phyloP scores from a whole-genome alignment of 768 basidiomycete species.

The Candolleomyces aberdarensis region DNA sequence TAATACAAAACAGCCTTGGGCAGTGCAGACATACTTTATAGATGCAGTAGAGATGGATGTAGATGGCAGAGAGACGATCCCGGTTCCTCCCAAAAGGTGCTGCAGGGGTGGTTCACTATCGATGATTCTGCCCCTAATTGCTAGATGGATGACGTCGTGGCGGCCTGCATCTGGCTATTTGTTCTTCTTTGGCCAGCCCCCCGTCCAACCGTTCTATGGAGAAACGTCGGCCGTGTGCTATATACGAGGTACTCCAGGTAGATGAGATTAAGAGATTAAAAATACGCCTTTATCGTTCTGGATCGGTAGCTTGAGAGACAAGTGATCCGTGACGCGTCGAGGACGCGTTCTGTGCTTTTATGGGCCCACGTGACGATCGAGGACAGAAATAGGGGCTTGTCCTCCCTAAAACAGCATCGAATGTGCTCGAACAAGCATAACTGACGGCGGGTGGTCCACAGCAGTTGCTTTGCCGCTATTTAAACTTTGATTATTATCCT shows the following conservation, averaged over 20 bases:
- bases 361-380: slow-evolving; percentile 15
- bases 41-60: neutral
- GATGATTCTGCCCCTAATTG: neutral
- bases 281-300: neutral
- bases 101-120: neutral
- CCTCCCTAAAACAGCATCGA: slow-evolving; percentile 22
- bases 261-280: neutral
- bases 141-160: no score
- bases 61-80: slow-evolving; percentile 13
- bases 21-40: slow-evolving; percentile 25
- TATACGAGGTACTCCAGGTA: neutral
- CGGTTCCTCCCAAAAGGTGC: neutral
- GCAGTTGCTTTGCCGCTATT: no score
- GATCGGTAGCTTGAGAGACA: no score
- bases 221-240: neutral
- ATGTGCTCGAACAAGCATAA: slow-evolving; percentile 31
- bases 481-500: no score
- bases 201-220: neutral
- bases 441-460: neutral
- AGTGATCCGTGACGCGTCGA: neutral
- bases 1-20: slow-evolving; percentile 86
- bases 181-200: neutral
- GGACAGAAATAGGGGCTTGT: neutral
- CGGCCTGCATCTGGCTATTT: neutral
- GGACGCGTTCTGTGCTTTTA: neutral